phyloP scores from a whole-genome alignment of 306 rosid species.

The Vigna reflexopilosa region DNA sequence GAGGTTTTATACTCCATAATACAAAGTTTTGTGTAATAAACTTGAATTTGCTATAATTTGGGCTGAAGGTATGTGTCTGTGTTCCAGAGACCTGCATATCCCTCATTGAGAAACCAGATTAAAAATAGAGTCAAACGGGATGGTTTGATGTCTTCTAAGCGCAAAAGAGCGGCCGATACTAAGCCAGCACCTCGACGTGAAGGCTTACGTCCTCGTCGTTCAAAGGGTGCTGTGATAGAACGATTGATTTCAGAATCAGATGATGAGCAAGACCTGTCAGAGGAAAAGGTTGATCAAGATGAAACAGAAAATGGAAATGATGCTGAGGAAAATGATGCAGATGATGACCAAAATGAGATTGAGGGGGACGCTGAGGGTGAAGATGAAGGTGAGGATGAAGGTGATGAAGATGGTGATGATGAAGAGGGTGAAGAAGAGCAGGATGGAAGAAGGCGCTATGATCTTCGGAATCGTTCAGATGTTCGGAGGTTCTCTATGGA shows the following conservation, averaged over 20 bases:
- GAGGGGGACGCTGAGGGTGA: slow-evolving; percentile 76
- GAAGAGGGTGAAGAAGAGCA: slow-evolving; percentile 91
- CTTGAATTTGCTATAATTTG: slow-evolving; percentile 41
- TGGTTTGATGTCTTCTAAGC: slow-evolving; percentile 65
- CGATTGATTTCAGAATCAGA: slow-evolving; percentile 62
- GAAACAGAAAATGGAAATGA: slow-evolving; percentile 92
- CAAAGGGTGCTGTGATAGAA: slow-evolving; percentile 57
- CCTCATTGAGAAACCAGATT: slow-evolving; percentile 55
- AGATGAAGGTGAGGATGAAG: slow-evolving; percentile 70
- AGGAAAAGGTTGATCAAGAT: slow-evolving; percentile 73
- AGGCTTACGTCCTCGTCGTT: slow-evolving; percentile 94
- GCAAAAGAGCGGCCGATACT: slow-evolving; percentile 56
- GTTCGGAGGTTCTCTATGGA: slow-evolving; percentile 88
- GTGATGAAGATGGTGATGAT: slow-evolving; percentile 69
- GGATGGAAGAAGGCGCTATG: slow-evolving; percentile 91
- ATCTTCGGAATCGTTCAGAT: slow-evolving; percentile 93
- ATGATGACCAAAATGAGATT: slow-evolving; percentile 77
- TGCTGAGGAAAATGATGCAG: slow-evolving; percentile 79
- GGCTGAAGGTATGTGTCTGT: slow-evolving; percentile 47
- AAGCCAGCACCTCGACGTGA: slow-evolving; percentile 81
- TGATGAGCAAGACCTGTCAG: slow-evolving; percentile 77
- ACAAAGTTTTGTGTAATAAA: slow-evolving; percentile 28
- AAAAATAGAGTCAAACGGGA: slow-evolving; percentile 57
- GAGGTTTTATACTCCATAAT: slow-evolving; percentile 46
- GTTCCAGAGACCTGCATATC: slow-evolving; percentile 68